phyloP scores from a whole-genome alignment of 2,329 filamentous ascomycete genomes.

The Sporothrix variecibatus region DNA sequence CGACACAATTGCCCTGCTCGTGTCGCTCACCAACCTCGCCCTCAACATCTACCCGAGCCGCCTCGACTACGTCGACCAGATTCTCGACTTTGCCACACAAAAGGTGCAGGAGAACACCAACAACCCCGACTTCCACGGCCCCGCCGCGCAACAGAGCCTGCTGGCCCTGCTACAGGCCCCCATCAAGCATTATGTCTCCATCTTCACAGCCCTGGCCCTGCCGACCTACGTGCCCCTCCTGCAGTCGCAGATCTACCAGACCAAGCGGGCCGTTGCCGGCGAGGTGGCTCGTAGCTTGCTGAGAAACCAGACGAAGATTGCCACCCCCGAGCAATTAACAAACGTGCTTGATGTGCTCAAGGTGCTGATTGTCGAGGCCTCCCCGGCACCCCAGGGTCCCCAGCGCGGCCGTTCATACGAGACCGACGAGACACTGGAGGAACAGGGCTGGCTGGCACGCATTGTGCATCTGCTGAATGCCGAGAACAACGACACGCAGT shows the following conservation, averaged over 20 bases:
- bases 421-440: constrained; percentile 96
- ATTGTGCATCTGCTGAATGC: constrained; percentile 85
- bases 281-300: constrained; percentile 84
- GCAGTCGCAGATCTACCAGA: constrained; percentile 90
- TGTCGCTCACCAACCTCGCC: constrained; percentile 91
- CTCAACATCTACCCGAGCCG: constrained; percentile 93
- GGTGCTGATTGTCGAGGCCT: constrained; percentile 91
- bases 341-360: constrained; percentile 85
- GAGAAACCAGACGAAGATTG: constrained; percentile 76
- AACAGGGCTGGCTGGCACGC: constrained; percentile 94
- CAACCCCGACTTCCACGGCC: constrained; percentile 91
- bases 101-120: constrained; percentile 90
- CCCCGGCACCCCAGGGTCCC: constrained; percentile 77
- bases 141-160: constrained; percentile 82
- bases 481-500: constrained; percentile 88
- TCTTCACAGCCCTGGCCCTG: constrained; percentile 93
- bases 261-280: constrained; percentile 84
- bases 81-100: constrained; percentile 81
- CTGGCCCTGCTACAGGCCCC: constrained; percentile 88
- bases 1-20: constrained; percentile 88
- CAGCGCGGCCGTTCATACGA: constrained; percentile 68
- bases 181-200: constrained; percentile 83
- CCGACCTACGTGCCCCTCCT: constrained; percentile 90
- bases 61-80: constrained; percentile 93
- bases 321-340: constrained; percentile 76